Evolutionary conservation across 768 basidiomycete species (phyloP).

Genomic region (Mycena epipterygia): DNA sequence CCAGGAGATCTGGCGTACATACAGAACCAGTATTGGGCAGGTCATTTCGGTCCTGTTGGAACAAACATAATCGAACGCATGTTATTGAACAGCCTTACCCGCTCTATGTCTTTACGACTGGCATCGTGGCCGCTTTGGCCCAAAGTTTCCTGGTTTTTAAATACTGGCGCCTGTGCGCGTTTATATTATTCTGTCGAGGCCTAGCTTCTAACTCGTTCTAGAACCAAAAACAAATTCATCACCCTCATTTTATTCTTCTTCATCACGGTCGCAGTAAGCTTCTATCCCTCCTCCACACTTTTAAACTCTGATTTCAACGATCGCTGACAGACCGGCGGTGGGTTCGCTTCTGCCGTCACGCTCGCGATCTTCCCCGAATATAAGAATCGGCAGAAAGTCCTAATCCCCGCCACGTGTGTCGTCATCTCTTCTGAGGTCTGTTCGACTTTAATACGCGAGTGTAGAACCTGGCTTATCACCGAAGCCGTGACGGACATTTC

Average conservation of each 20-base stretch:
- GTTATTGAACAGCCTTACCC: constrained; percentile 10
- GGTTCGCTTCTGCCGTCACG: constrained; percentile 6
- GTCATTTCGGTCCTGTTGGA: constrained; percentile 5
- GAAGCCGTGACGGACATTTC: too few species aligned
- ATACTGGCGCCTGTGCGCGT: constrained; percentile 10
- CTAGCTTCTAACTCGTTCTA: too few species aligned
- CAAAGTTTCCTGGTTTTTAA: background rate
- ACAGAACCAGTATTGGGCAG: constrained; percentile 17
- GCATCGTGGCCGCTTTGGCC: constrained; percentile 13
- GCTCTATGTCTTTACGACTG: constrained; percentile 13
- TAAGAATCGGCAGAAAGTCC: constrained; percentile 13
- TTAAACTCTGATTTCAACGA: background rate
- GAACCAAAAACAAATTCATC: too few species aligned
- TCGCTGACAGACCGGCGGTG: constrained; percentile 10
- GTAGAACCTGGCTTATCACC: constrained; percentile 13
- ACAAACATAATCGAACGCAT: too few species aligned
- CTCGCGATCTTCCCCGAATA: constrained; percentile 11
- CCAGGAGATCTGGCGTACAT: too few species aligned
- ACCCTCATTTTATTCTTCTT: too few species aligned
- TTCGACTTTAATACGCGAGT: constrained; percentile 9
- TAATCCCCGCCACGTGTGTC: too few species aligned
- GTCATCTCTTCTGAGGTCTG: constrained; percentile 3
- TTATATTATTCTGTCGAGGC: too few species aligned
- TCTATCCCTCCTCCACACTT: too few species aligned
- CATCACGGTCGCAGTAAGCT: too few species aligned